phyloP scores from a whole-genome alignment of 2,329 filamentous ascomycete species.

The Lithohypha guttulata region DNA sequence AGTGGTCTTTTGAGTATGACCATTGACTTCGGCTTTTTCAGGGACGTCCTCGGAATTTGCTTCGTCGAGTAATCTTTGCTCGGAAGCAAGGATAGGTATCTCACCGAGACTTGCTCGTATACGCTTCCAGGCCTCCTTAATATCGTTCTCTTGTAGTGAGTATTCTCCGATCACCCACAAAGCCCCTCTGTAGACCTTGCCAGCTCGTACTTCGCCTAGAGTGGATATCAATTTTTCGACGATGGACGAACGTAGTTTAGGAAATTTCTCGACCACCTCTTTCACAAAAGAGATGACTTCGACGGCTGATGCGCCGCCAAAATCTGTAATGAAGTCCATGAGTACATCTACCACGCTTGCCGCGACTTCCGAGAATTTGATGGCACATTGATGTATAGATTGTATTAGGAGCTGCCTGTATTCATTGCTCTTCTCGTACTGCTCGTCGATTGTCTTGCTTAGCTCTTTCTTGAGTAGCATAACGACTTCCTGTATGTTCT shows the following conservation, averaged over 20 bases:
- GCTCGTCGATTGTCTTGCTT: constrained; percentile 92
- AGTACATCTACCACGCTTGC: constrained; percentile 91
- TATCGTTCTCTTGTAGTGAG: constrained; percentile 84
- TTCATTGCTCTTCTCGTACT: constrained; percentile 96
- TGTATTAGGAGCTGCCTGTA: constrained; percentile 93
- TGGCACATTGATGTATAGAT: constrained; percentile 94
- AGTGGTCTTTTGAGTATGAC: constrained; percentile 61
- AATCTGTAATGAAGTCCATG: constrained; percentile 98
- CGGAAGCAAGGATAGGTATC: constrained; percentile 90
- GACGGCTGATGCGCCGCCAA: constrained; percentile 91
- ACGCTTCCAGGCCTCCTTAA: constrained; percentile 90
- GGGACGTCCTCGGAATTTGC: constrained; percentile 54
- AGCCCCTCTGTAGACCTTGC: constrained; percentile 93
- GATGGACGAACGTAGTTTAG: constrained; percentile 74
- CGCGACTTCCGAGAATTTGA: constrained; percentile 97
- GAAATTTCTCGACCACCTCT: constrained; percentile 97
- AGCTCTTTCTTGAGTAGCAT: constrained; percentile 95
- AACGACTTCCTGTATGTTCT: constrained; percentile 96
- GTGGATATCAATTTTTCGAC: constrained; percentile 82
- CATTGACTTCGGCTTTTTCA: constrained; percentile 59
- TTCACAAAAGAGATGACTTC: constrained; percentile 99
- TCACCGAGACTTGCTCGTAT: constrained; percentile 90
- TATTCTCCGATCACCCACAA: constrained; percentile 98
- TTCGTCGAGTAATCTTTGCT: constrained; percentile 82
- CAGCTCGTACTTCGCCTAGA: constrained; percentile 82